A percentile compares a stretch with the other conserved stretches of the same genome.
These are phyloP conservation scores for Persicaria maculosa DNA, from an alignment of 148 eudicot species.

Conservation along the genomic window DNA sequence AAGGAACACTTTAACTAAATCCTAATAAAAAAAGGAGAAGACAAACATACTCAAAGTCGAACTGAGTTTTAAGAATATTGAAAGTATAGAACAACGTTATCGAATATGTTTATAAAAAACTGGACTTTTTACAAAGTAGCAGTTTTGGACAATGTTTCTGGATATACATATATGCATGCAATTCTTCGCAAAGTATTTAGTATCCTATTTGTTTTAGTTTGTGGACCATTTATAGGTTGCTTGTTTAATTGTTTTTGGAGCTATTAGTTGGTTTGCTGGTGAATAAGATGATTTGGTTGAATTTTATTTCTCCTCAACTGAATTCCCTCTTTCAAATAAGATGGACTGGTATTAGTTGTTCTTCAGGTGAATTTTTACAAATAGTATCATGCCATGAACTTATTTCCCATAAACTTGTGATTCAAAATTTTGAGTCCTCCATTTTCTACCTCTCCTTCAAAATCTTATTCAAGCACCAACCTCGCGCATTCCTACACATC, in stretches of 20 bases:
- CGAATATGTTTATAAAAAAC: not conserved
- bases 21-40: not conserved
- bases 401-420: slow-evolving; percentile 9
- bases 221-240: not conserved
- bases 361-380: too few relatives aligned
- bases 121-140: not conserved
- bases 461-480: slow-evolving; percentile 31
- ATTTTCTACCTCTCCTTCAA: slow-evolving; percentile 55
- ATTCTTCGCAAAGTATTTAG: not conserved
- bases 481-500: slow-evolving; percentile 18
- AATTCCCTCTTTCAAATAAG: too few relatives aligned
- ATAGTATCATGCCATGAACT: too few relatives aligned
- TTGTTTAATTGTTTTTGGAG: too few relatives aligned
- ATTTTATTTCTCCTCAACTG: too few relatives aligned
- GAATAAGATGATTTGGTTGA: too few relatives aligned
- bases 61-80: not conserved
- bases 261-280: too few relatives aligned
- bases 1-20: not conserved
- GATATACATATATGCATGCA: not conserved
- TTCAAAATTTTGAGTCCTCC: slow-evolving; percentile 32
- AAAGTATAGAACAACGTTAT: not conserved
- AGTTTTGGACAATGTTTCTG: too few relatives aligned
- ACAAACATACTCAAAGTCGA: not conserved
- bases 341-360: too few relatives aligned
- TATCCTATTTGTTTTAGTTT: not conserved